A percentile compares a stretch with the other conserved stretches of the same genome.
These are phyloP conservation scores for Monosporozyma solicola DNA, from an alignment of 805 yeast genomes.

Conservation along the genomic window DNA sequence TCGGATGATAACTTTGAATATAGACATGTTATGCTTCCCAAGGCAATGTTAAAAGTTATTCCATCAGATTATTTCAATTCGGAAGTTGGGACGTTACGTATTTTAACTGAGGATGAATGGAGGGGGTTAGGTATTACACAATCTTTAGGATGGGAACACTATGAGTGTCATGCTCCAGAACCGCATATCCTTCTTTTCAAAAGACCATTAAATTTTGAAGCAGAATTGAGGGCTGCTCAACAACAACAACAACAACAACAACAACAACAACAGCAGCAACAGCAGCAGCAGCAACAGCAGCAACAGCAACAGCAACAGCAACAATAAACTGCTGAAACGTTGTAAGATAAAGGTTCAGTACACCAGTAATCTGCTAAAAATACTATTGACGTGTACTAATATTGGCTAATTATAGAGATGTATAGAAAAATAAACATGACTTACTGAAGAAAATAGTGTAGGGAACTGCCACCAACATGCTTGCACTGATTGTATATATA, in stretches of 20 bases:
- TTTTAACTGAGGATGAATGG: constrained; percentile 94
- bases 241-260: constrained; percentile 19
- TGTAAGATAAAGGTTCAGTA: not conserved
- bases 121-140: constrained; percentile 96
- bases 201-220: constrained; percentile 51
- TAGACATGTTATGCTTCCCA: constrained; percentile 94
- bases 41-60: constrained; percentile 86
- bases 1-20: constrained; percentile 89
- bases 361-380: constrained; percentile 2
- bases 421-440: not conserved
- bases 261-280: constrained; percentile 14
- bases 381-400: not conserved
- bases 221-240: constrained; percentile 28
- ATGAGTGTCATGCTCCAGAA: constrained; percentile 97
- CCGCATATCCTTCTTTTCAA: constrained; percentile 91
- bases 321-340: not conserved
- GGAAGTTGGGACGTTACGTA: constrained; percentile 88
- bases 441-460: not conserved
- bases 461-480: not conserved
- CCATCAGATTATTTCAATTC: constrained; percentile 91
- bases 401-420: not conserved
- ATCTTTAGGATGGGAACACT: constrained; percentile 95
- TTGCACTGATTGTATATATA: not conserved
- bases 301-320: constrained; percentile 7
- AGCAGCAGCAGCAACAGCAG: constrained; percentile 7